These are phyloP conservation scores for Boletus subcaerulescens DNA, from an alignment of 768 basidiomycete species.

Conservation along the genomic window DNA sequence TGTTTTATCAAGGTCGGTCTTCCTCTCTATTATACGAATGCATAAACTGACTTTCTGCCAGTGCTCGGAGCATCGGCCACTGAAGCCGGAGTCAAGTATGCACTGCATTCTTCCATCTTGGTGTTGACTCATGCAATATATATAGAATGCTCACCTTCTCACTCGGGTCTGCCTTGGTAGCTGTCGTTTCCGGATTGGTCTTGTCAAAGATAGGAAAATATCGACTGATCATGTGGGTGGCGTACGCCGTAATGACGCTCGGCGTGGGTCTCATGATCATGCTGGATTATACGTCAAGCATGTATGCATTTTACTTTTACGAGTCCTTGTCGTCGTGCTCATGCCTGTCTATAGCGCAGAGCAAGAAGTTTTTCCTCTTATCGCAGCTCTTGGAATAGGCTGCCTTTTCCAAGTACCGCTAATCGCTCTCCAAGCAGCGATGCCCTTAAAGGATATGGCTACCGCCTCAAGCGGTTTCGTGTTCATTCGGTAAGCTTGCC, in stretches of 20 bases:
- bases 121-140: neutral
- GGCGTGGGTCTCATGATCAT: constrained; percentile 76
- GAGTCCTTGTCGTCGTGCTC: neutral
- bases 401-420: constrained; percentile 66
- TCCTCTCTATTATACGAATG: neutral
- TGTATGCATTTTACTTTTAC: constrained; percentile 6
- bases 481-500: constrained; percentile 54
- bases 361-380: constrained; percentile 61
- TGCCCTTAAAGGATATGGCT: constrained; percentile 87
- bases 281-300: constrained; percentile 53
- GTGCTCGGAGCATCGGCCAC: constrained; percentile 75
- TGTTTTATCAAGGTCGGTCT: constrained; percentile 62
- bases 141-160: constrained; percentile 74
- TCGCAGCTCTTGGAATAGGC: constrained; percentile 66
- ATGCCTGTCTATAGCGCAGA: constrained; percentile 42
- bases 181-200: constrained; percentile 54
- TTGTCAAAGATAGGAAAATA: constrained; percentile 59
- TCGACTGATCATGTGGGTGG: constrained; percentile 59
- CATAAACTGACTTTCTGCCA: constrained; percentile 10
- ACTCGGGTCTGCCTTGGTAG: constrained; percentile 51
- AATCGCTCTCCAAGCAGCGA: constrained; percentile 77
- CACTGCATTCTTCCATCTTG: neutral
- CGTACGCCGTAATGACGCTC: constrained; percentile 53
- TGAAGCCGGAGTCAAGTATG: constrained; percentile 61
- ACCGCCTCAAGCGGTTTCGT: constrained; percentile 70